Evolutionary conservation across 371 early-diverging fungal genomes (phyloP).

Genomic region (Mortierella sp.): DNA sequence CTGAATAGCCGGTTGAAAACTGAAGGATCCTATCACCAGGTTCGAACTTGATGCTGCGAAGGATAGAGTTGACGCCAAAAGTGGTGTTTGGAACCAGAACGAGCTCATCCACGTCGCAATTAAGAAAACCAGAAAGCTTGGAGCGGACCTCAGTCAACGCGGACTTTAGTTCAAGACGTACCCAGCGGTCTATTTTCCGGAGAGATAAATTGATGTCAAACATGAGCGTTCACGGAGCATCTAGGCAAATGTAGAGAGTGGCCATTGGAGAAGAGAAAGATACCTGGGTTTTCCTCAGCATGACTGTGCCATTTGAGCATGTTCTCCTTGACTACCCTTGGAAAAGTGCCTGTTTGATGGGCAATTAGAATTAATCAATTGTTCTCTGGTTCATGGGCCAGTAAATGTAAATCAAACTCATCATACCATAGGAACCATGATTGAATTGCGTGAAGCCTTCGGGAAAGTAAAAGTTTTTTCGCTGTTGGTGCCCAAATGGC

Average conservation of each 20-base stretch:
- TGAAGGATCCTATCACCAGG: conserved; percentile 57
- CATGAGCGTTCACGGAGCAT: neutral
- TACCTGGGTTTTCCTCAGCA: conserved; percentile 43
- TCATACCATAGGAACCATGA: conserved; percentile 57
- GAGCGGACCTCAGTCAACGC: conserved; percentile 20
- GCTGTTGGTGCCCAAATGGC: conserved; percentile 55
- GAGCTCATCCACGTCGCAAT: conserved; percentile 56
- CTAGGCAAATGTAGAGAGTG: conserved; percentile 14
- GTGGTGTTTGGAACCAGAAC: conserved; percentile 59
- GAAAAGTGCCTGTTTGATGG: conserved; percentile 29
- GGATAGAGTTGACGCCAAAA: conserved; percentile 55
- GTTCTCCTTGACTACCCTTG: conserved; percentile 36
- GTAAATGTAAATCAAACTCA: conserved; percentile 28
- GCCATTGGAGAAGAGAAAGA: too few relatives aligned
- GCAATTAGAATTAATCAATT: neutral
- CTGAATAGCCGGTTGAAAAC: conserved; percentile 59
- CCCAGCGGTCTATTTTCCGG: conserved; percentile 52
- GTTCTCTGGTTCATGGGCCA: conserved; percentile 14
- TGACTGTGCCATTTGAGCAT: conserved; percentile 40
- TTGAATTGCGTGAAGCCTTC: conserved; percentile 57
- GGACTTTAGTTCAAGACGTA: conserved; percentile 35
- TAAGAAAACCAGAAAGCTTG: conserved; percentile 44
- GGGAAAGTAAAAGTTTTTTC: conserved; percentile 56
- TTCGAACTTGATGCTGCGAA: conserved; percentile 54
- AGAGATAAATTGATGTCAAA: neutral